Base-by-base conservation (phyloP, 352 stramenopile species). In the Phytophthora cactorum region DNA sequence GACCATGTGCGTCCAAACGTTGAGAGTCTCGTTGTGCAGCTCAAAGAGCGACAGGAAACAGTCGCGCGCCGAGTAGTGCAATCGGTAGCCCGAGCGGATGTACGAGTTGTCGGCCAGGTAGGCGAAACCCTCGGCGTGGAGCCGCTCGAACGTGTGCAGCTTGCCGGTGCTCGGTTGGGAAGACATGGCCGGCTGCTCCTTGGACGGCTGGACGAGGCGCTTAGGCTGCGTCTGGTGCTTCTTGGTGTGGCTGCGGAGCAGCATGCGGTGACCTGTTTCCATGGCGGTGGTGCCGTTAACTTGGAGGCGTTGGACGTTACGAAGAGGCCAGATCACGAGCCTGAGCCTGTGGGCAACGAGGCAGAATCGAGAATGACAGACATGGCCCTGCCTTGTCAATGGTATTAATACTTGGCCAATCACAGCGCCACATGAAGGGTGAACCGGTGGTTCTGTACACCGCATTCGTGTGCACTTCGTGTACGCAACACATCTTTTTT, bases 1-100 rank as follows among this genome's bases (percentile, higher is more conserved):
- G 22, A 94, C 75, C 51, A 94, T 90, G 67, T 96, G 89, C 58
- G 85, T 95, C 89, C 89, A 96, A 22, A 96, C 86, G 64, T 96
- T 96, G 46, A 93, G 78, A 52, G 89, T 96, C 68, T 96, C 89
- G 62, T 96, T 96, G 77, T 96, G 89, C 61, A 95, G 75, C 75
- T 95, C 81, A 57, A 96, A 94, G 64, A 96, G 75, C 54, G 84
- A 93, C 31, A 81, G 44, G 55, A 94, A 81, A 59, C 89, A 96
- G 68, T 94, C 84, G 38, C 72, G 75, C 22, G 81, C 72, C 34
- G 83, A 90, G 84, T 96, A 96, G 77, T 94, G 81, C 29, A 96
- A 75, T 0, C 89, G 86, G 60, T 96, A 96, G 28, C 87, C 85
- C 45, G 84, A 90, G 54, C 80, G 85, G 68, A 96, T 94, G 84